Conservation (phyloP, 768 basidiomycete genomes). For the Sarcodon aspratus region DNA sequence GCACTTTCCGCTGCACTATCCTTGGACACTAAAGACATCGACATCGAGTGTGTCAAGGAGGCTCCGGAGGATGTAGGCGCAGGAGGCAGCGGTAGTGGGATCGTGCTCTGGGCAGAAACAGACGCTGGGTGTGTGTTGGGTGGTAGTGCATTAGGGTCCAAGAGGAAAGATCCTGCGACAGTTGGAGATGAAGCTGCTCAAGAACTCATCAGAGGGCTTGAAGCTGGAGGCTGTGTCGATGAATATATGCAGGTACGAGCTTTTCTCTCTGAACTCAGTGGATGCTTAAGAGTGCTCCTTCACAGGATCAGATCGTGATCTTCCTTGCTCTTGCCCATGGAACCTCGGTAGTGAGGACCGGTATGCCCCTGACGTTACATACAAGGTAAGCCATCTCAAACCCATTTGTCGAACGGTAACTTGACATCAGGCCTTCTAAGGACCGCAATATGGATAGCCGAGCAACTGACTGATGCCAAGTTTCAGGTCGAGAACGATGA, state of each 20-base stretch:
- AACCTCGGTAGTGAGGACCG: slow-evolving; percentile 40
- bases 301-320: slow-evolving; percentile 69
- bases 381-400: slow-evolving; percentile 36
- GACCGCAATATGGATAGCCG: slow-evolving; percentile 64
- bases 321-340: slow-evolving; percentile 68
- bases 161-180: slow-evolving; percentile 28
- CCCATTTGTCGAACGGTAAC: not conserved
- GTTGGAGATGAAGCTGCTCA: slow-evolving; percentile 54
- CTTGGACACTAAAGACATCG: slow-evolving; percentile 12
- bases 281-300: slow-evolving; percentile 1
- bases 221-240: slow-evolving; percentile 64
- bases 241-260: slow-evolving; percentile 42
- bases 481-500: slow-evolving; percentile 41
- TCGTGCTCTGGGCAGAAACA: slow-evolving; percentile 68
- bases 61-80: slow-evolving; percentile 7
- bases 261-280: not conserved
- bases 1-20: slow-evolving; percentile 28
- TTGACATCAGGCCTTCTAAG: slow-evolving; percentile 11
- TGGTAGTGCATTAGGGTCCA: slow-evolving; percentile 54
- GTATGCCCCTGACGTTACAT: slow-evolving; percentile 48
- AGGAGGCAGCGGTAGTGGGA: slow-evolving; percentile 58
- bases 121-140: slow-evolving; percentile 55
- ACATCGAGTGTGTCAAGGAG: slow-evolving; percentile 18
- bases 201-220: slow-evolving; percentile 44
- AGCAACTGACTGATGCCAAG: slow-evolving; percentile 54